phyloP scores from a whole-genome alignment of 2,329 filamentous ascomycete genomes.

The Lojkania enalia region DNA sequence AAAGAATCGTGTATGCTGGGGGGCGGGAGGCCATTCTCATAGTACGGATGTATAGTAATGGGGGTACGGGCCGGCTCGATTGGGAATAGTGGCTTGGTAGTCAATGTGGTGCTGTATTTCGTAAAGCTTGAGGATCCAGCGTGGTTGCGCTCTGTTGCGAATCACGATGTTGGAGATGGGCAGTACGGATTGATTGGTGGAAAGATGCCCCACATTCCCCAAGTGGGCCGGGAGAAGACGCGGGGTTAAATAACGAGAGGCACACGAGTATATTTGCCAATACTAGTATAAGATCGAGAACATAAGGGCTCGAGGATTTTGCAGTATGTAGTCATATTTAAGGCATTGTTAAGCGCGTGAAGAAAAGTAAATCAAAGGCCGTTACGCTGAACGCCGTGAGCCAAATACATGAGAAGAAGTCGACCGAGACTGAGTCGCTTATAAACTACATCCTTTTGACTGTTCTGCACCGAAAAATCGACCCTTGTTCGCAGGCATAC shows the following conservation, averaged over 20 bases:
- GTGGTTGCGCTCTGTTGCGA: background rate
- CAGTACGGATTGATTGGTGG: slow-evolving; percentile 11
- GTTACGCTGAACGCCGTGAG: too few species aligned
- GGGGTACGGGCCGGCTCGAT: slow-evolving; percentile 3
- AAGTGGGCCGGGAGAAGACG: slow-evolving; percentile 8
- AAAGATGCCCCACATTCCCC: slow-evolving; percentile 21
- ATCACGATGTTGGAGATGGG: background rate
- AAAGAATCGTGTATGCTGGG: slow-evolving; percentile 13
- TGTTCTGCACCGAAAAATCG: slow-evolving; percentile 30
- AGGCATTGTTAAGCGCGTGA: too few species aligned
- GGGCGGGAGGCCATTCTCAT: slow-evolving; percentile 7
- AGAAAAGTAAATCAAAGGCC: too few species aligned
- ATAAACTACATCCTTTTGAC: background rate
- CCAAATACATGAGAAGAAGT: too few species aligned
- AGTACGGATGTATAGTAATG: background rate
- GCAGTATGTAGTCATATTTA: too few species aligned
- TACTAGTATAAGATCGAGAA: too few species aligned
- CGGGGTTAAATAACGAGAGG: slow-evolving; percentile 3
- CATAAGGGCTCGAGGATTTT: too few species aligned
- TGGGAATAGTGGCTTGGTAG: slow-evolving; percentile 11
- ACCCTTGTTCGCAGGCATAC: slow-evolving; percentile 34
- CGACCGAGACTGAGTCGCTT: too few species aligned
- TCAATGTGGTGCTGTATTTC: background rate
- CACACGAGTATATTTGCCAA: too few species aligned
- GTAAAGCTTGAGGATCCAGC: too few species aligned